A percentile compares a stretch with the other conserved stretches of the same genome.
These are phyloP conservation scores for Eurotiales sp. DNA, from an alignment of 2,329 filamentous ascomycete species.

Conservation along the genomic window DNA sequence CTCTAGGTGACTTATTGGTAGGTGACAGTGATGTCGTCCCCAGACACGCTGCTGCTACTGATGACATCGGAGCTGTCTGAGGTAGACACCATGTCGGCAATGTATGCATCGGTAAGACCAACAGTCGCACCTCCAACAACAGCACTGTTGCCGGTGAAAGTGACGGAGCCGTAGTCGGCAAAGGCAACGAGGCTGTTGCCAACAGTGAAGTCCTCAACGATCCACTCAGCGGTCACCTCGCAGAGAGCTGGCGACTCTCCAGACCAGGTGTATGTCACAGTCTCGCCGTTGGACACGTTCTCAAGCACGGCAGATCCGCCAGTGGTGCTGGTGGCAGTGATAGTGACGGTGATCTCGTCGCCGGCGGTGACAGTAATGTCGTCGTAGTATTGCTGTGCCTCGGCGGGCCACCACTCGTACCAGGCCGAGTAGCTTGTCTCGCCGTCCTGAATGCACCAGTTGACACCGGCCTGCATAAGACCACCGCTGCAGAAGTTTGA, in stretches of 20 bases:
- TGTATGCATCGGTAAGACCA: neutral
- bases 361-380: slow-evolving; percentile 4
- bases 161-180: slow-evolving; percentile 11
- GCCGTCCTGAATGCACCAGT: slow-evolving; percentile 11
- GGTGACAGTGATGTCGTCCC: slow-evolving; percentile 6
- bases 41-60: neutral
- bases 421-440: neutral
- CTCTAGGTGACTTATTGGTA: slow-evolving; percentile 10
- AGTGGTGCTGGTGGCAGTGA: slow-evolving; percentile 3
- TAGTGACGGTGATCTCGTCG: slow-evolving; percentile 9
- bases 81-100: slow-evolving; percentile 10
- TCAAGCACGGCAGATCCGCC: neutral
- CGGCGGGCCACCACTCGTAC: slow-evolving; percentile 13
- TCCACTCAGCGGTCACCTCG: slow-evolving; percentile 9
- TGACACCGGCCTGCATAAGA: slow-evolving; percentile 10
- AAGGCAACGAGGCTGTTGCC: slow-evolving; percentile 7
- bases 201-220: slow-evolving; percentile 11
- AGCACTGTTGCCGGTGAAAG: slow-evolving; percentile 10
- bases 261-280: neutral
- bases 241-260: slow-evolving; percentile 5
- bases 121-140: slow-evolving; percentile 1
- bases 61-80: slow-evolving; percentile 5
- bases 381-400: slow-evolving; percentile 2
- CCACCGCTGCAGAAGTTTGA: slow-evolving; percentile 9
- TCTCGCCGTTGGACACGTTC: slow-evolving; percentile 3